These are phyloP conservation scores for Solanum dulcamara DNA, from an alignment of 257 asterid species.

Conservation along the genomic window DNA sequence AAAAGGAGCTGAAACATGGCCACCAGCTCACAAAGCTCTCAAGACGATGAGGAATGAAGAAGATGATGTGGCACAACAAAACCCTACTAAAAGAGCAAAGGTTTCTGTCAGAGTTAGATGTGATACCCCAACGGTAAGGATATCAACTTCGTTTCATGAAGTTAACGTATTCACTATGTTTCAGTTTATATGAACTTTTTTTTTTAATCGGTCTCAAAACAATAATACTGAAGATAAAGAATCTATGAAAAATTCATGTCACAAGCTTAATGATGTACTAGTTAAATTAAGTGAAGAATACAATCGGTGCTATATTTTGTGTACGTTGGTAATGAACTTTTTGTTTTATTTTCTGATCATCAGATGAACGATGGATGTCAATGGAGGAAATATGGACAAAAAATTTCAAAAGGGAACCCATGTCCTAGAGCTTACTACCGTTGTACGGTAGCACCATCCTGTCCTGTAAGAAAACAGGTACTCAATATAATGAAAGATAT, in stretches of 20 bases:
- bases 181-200: neutral
- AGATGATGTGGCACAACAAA: slow-evolving; percentile 50
- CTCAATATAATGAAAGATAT: neutral
- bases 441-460: slow-evolving; percentile 79
- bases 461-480: slow-evolving; percentile 91
- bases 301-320: neutral
- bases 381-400: slow-evolving; percentile 98
- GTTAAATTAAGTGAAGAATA: neutral
- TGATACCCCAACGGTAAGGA: slow-evolving; percentile 74
- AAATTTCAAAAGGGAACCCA: slow-evolving; percentile 88
- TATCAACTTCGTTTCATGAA: no score
- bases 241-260: neutral
- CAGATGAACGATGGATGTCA: slow-evolving; percentile 97
- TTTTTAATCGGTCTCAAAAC: neutral
- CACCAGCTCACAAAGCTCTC: slow-evolving; percentile 15
- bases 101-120: slow-evolving; percentile 91
- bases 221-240: neutral
- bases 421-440: slow-evolving; percentile 99
- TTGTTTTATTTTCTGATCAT: neutral
- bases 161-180: no score
- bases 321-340: neutral
- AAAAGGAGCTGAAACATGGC: slow-evolving; percentile 30
- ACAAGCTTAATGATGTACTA: neutral
- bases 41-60: slow-evolving; percentile 48
- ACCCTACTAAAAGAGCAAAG: slow-evolving; percentile 83